Percentiles rank a stretch among this genome's conserved stretches.
These are phyloP conservation scores for Sarcodon sp. DNA, from an alignment of 768 basidiomycete genomes.

Conservation along the genomic window DNA sequence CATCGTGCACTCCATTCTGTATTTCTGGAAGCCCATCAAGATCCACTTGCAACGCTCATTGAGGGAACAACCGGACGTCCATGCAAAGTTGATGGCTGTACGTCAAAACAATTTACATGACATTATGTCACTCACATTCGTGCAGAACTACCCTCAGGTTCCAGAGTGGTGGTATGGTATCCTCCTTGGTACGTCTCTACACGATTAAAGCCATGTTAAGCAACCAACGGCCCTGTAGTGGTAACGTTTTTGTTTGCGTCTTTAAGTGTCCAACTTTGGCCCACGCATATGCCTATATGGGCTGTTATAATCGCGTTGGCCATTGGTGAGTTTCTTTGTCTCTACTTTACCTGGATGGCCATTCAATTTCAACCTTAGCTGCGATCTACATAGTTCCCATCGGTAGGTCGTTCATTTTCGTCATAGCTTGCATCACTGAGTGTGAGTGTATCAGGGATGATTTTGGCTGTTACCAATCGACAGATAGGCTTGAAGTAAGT, in stretches of 20 bases:
- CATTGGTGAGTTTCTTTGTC: slow-evolving; percentile 13
- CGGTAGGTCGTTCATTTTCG: slow-evolving; percentile 20
- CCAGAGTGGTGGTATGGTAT: slow-evolving; percentile 40
- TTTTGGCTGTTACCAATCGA: slow-evolving; percentile 73
- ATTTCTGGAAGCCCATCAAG: slow-evolving; percentile 31
- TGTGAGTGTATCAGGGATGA: slow-evolving; percentile 29
- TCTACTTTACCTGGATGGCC: not conserved
- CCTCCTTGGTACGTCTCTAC: slow-evolving; percentile 21
- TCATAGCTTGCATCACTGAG: not conserved
- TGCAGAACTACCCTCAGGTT: slow-evolving; percentile 23
- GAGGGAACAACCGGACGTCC: slow-evolving; percentile 36
- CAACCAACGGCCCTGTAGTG: slow-evolving; percentile 12
- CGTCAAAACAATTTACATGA: too few relatives aligned
- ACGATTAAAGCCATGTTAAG: slow-evolving; percentile 1
- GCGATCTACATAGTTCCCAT: slow-evolving; percentile 66
- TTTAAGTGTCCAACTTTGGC: slow-evolving; percentile 49
- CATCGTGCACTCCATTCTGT: slow-evolving; percentile 30
- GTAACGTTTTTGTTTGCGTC: slow-evolving; percentile 49
- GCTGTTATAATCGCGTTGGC: slow-evolving; percentile 40
- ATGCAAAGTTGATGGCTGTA: slow-evolving; percentile 31
- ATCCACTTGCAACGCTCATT: slow-evolving; percentile 28
- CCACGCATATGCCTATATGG: slow-evolving; percentile 59
- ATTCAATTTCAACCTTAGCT: slow-evolving; percentile 11
- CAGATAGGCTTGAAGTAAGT: slow-evolving; percentile 46
- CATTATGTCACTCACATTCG: too few relatives aligned